Evolutionary conservation across 768 basidiomycete genomes (phyloP).

Genomic region (Leccinum aurantiacum): DNA sequence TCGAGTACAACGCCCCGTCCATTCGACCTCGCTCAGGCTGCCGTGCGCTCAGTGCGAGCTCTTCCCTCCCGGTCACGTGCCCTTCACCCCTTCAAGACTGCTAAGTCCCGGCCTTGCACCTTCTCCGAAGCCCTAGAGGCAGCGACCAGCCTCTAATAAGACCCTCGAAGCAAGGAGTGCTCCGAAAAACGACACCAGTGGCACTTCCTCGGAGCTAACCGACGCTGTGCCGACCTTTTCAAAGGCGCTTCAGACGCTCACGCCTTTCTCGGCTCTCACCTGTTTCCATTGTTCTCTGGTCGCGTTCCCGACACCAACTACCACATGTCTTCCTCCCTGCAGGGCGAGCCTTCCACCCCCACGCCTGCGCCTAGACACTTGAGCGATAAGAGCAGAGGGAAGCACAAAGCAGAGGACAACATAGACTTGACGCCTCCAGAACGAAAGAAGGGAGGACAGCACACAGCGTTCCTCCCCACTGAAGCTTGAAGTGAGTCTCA

Average conservation of each 20-base stretch:
- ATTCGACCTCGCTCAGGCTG: too few relatives aligned
- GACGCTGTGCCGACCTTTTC: constrained; percentile 17
- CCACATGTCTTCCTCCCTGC: constrained; percentile 16
- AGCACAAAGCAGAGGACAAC: constrained; percentile 74
- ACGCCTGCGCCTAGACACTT: constrained; percentile 33
- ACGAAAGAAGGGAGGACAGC: constrained; percentile 47
- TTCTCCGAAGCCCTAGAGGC: too few relatives aligned
- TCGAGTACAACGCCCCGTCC: too few relatives aligned
- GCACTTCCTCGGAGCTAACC: constrained; percentile 15
- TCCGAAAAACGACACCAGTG: constrained; percentile 16
- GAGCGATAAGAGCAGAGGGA: constrained; percentile 48
- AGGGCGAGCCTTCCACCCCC: constrained; percentile 31
- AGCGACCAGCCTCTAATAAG: too few relatives aligned
- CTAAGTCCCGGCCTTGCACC: too few relatives aligned
- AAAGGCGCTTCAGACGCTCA: constrained; percentile 9
- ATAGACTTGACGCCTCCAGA: constrained; percentile 70
- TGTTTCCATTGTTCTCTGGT: constrained; percentile 17
- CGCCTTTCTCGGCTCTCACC: constrained; percentile 20
- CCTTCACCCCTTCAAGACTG: too few relatives aligned
- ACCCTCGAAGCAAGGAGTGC: constrained; percentile 18
- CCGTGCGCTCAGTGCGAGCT: too few relatives aligned
- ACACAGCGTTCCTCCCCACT: constrained; percentile 58
- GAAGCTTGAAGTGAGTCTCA: constrained; percentile 57
- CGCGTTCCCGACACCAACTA: constrained; percentile 8
- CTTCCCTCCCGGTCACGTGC: too few relatives aligned